Percentiles rank a stretch among this genome's conserved stretches.
Evolutionary conservation across 306 rosid genomes (phyloP).

Genomic region (Neltuma alba): DNA sequence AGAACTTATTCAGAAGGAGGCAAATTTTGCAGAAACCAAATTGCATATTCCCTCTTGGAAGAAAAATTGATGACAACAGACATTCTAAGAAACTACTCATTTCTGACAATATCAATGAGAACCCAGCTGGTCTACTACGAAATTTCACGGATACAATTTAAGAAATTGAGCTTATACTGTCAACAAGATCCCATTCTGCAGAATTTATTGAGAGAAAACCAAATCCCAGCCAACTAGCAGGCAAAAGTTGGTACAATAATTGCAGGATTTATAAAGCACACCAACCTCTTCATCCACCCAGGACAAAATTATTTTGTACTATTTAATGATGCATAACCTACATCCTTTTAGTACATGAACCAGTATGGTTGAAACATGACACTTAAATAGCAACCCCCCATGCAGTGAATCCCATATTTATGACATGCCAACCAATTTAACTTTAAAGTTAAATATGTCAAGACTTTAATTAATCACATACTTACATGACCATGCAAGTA

Average conservation of each 20-base stretch:
- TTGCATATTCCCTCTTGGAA: not conserved
- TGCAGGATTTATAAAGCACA: not conserved
- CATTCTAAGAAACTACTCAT: not conserved
- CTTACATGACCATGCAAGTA: not conserved
- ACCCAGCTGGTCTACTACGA: not conserved
- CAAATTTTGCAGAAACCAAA: not conserved
- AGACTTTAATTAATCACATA: not conserved
- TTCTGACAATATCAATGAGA: not conserved
- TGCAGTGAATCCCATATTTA: slow-evolving; percentile 1
- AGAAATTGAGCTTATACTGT: not conserved
- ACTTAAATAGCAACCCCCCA: slow-evolving; percentile 15
- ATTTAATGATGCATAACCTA: not conserved
- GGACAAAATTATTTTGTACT: not conserved
- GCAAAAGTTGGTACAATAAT: not conserved
- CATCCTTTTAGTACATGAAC: not conserved
- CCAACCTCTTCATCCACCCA: slow-evolving; percentile 11
- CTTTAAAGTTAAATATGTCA: not conserved
- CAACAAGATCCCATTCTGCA: slow-evolving; percentile 9
- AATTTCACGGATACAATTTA: not conserved
- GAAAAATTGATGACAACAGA: not conserved
- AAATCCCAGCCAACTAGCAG: slow-evolving; percentile 2
- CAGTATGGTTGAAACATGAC: slow-evolving; percentile 19
- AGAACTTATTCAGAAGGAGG: not conserved
- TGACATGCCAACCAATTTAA: not conserved
- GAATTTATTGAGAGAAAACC: slow-evolving; percentile 6